Percentiles rank a stretch among this genome's conserved stretches.
phyloP scores from a whole-genome alignment of 805 yeast species.

The Suhomyces emberorum region DNA sequence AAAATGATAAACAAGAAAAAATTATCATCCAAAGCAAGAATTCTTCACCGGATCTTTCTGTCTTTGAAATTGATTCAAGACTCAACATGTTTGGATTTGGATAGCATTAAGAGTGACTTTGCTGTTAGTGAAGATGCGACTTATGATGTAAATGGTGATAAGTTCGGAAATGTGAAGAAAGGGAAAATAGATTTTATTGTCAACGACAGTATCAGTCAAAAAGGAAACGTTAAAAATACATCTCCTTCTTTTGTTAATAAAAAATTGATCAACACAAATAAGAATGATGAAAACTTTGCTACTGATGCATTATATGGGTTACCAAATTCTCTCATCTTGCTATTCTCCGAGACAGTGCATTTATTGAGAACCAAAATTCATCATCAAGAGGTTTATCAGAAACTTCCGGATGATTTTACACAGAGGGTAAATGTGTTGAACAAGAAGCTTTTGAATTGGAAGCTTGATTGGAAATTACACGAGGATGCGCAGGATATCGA shows the following conservation, averaged over 20 bases:
- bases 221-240: slow-evolving; percentile 14
- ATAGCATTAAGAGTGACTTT: slow-evolving; percentile 34
- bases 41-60: slow-evolving; percentile 74
- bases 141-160: slow-evolving; percentile 37
- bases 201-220: slow-evolving; percentile 8
- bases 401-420: slow-evolving; percentile 33
- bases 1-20: slow-evolving; percentile 63
- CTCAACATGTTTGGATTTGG: slow-evolving; percentile 52
- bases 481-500: slow-evolving; percentile 14
- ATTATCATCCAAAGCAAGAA: slow-evolving; percentile 70
- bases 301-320: slow-evolving; percentile 82
- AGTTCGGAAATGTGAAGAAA: slow-evolving; percentile 18
- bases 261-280: slow-evolving; percentile 43
- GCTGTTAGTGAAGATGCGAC: slow-evolving; percentile 22
- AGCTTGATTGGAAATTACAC: slow-evolving; percentile 66
- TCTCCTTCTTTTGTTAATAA: slow-evolving; percentile 42
- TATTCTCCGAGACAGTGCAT: slow-evolving; percentile 71
- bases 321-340: slow-evolving; percentile 71
- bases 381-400: slow-evolving; percentile 32
- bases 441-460: slow-evolving; percentile 49
- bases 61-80: slow-evolving; percentile 74
- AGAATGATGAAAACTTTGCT: slow-evolving; percentile 57
- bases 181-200: slow-evolving; percentile 26
- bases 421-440: slow-evolving; percentile 23
- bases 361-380: slow-evolving; percentile 60